Evolutionary conservation across 2,329 filamentous ascomycete genomes (phyloP), one percentile per base, ranked within the genome.

Genomic region (Ophiostoma piceae): DNA sequence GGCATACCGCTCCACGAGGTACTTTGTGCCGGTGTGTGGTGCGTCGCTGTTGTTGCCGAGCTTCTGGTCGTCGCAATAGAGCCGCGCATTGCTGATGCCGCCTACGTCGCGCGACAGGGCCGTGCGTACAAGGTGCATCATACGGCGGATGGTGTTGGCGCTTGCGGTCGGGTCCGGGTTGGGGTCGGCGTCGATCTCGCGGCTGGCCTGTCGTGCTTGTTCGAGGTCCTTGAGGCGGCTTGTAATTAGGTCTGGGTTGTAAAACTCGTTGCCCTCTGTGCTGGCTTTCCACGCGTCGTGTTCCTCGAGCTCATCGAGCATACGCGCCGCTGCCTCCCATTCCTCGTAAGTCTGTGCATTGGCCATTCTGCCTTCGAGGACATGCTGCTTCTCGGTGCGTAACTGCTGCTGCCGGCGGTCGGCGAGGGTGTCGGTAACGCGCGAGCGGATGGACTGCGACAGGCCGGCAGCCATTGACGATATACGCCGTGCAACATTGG

Each of bases 1-100:
- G 72, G 96, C 94, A 75, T 97, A 97, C 43, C 87, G 84, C 79
- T 97, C 94, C 72, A 97, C 94, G 73, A 97, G 80, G 71, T 85
- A 84, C 80, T 97, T 97, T 9, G 94, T 97, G 5, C 94, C 94
- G 16, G 92, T 85, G 76, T 95, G 89, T 26, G n/a, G 35, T n/a
- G 35, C n/a, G 8, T 43, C 64, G 32, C 22, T 47, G 39, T 65
- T 65, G 32, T 22, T 41, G 37, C 2, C 16, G 0, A 91, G 91
- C 77, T 95, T 91, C 69, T 89, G 89, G 12, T 65, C 62, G 3
- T 14, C 62, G 8, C 8, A 65, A 80, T 97, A 97, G 1, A 97
- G 83, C 68, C 88, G 85, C 60, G 90, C 84, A 75, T 93, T 91
- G 72, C 91, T 92, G 90, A 97, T 96, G 68, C 90, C 91, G 8